A percentile compares a stretch with the other conserved stretches of the same genome.
Conservation (phyloP, 2,329 filamentous ascomycete species). For the Leptographium wingfieldii region DNA sequence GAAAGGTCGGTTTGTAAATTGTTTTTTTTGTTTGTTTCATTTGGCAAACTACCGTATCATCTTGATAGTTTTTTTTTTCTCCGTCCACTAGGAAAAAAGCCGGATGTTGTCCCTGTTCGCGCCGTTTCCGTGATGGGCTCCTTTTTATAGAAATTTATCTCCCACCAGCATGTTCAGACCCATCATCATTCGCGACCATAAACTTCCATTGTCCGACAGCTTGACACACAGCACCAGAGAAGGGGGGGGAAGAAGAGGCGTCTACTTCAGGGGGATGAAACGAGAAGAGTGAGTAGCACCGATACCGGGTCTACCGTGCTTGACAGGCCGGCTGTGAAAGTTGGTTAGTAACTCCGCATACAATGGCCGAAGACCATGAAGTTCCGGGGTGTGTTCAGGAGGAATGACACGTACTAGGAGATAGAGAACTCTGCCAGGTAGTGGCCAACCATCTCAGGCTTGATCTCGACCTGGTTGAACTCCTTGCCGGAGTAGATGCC, state of each 20-base stretch:
- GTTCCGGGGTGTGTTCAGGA: no score
- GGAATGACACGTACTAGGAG: conserved; percentile 69
- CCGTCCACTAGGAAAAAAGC: neutral
- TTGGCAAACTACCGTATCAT: neutral
- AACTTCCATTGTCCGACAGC: neutral
- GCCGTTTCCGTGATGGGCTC: conserved; percentile 3
- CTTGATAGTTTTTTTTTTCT: neutral
- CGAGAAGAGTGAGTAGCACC: conserved; percentile 99
- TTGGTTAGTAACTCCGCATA: neutral
- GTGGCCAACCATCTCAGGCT: conserved; percentile 99
- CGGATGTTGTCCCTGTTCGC: conserved; percentile 2
- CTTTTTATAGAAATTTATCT: neutral
- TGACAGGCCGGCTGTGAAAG: conserved; percentile 80
- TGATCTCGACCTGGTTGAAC: conserved; percentile 99
- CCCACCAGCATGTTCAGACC: neutral
- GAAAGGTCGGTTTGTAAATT: neutral
- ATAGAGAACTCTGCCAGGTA: conserved; percentile 99
- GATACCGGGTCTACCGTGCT: conserved; percentile 99
- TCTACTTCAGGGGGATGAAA: conserved; percentile 99
- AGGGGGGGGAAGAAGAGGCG: conserved; percentile 12
- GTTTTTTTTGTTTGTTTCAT: conserved; percentile 1
- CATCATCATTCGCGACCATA: conserved; percentile 1
- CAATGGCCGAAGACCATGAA: no score
- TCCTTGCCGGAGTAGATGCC: conserved; percentile 99
- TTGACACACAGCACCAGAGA: neutral